Evolutionary conservation across 2,329 filamentous ascomycete genomes (phyloP), one percentile per base, ranked within the genome.

Genomic region (Trematosphaeria pertusa): DNA sequence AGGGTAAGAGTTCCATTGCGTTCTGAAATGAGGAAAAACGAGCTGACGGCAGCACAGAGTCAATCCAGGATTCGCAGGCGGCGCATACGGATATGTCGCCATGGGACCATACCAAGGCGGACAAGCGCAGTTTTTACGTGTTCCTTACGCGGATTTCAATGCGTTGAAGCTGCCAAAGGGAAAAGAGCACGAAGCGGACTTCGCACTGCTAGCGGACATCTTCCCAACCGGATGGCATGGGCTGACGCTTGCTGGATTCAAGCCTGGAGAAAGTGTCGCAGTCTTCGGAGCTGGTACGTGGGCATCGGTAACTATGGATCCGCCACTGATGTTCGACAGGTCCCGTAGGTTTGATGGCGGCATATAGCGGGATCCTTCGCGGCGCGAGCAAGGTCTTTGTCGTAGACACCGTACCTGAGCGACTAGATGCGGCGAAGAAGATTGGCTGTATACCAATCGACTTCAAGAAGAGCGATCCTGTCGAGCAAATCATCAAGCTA

Each of bases 81-180:
- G 81, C 7, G 81, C 81, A 15, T 84, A 84, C 45, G 81, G 83
- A 5, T 83, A 87, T 56, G 83, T 87, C n/a, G 74, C 79, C 9
- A 82, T 83, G 81, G 82, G 83, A 1, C 75, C 75, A 1, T 80
- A 79, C 48, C 75, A 78, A 43, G 79, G 78, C 46, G 80, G 81
- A 11, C 82, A 86, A 61, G 85, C 84, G 2, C 83, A 87, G 61
- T 87, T 84, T 47, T 70, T 87, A 14, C 77, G 83, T 3, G 81
- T 87, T 1, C 85, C 85, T 0, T 87, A 82, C 46, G 85, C 85
- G 1, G 85, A 87, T 60, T 87, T 87, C 71, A 87, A 87, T 49
- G 81, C 81, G 5, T 67, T 88, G 22, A 80, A 80, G 42, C 70
- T 88, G 1, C 85, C 85, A 1, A 71, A 78, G 5, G 84, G 84